These are phyloP conservation scores for Plasmodium reichenowi DNA, from an alignment of 169 alveolate genomes.

Conservation along the genomic window DNA sequence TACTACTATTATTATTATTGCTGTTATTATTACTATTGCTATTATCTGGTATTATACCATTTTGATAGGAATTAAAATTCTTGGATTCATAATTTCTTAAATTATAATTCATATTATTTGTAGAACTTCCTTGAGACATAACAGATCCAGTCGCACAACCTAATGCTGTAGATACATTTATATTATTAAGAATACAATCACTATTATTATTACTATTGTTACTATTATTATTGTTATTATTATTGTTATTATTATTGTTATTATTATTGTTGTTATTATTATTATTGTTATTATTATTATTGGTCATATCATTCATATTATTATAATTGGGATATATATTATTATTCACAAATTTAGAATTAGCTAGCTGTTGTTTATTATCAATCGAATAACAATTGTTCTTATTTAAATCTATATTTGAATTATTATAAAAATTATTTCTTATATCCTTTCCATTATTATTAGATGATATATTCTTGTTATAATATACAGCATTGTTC, in stretches of 20 bases:
- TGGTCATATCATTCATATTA: slow-evolving; percentile 2
- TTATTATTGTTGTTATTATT: neutral
- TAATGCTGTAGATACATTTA: neutral
- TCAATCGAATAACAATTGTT: neutral
- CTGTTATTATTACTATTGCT: too few species aligned
- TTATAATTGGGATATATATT: neutral
- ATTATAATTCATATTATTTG: neutral
- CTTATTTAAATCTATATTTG: neutral
- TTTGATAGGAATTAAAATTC: neutral
- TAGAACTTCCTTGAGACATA: neutral
- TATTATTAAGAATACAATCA: neutral
- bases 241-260: neutral
- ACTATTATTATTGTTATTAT: neutral
- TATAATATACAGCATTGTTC: neutral
- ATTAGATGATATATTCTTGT: neutral
- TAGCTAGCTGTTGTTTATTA: neutral
- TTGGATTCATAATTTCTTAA: neutral
- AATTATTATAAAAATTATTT: neutral
- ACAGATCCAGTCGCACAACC: neutral
- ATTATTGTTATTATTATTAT: neutral
- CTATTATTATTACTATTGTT: neutral
- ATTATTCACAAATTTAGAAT: neutral
- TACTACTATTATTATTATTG: too few species aligned
- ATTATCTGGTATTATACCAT: neutral
- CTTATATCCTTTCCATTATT: neutral